phyloP scores from a whole-genome alignment of 73 alveolate species.

The Paraurostyla sp. region DNA sequence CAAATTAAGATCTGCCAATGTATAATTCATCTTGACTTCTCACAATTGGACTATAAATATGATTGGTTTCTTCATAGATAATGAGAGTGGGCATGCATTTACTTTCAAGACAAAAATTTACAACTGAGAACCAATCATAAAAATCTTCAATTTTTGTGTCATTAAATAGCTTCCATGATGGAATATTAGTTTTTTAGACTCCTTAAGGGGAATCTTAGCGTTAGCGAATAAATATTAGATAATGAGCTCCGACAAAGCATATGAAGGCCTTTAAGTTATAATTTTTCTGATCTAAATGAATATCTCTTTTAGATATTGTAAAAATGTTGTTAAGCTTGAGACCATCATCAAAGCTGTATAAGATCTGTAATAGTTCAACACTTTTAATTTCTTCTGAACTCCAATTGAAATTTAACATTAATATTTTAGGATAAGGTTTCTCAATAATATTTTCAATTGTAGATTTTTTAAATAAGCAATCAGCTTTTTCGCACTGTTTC shows the following conservation, averaged over 20 bases:
- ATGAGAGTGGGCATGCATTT: slow-evolving; percentile 43
- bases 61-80: slow-evolving; percentile 5
- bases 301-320: background rate
- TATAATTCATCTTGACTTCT: background rate
- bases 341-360: background rate
- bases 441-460: background rate
- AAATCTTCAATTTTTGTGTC: background rate
- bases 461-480: background rate
- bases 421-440: slow-evolving; percentile 21
- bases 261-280: slow-evolving; percentile 9
- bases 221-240: slow-evolving; percentile 19
- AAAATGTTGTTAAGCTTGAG: background rate
- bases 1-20: background rate
- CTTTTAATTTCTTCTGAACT: background rate
- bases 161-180: slow-evolving; percentile 18
- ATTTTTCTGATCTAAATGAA: background rate
- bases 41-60: background rate
- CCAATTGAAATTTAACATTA: slow-evolving; percentile 32
- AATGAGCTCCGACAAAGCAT: slow-evolving; percentile 50
- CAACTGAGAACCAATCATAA: slow-evolving; percentile 39
- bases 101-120: background rate
- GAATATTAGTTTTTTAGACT: background rate
- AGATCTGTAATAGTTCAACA: background rate
- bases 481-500: background rate
- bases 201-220: background rate